These are phyloP conservation scores for Barbarea vulgaris DNA, from an alignment of 345 rosid genomes.

Conservation along the genomic window DNA sequence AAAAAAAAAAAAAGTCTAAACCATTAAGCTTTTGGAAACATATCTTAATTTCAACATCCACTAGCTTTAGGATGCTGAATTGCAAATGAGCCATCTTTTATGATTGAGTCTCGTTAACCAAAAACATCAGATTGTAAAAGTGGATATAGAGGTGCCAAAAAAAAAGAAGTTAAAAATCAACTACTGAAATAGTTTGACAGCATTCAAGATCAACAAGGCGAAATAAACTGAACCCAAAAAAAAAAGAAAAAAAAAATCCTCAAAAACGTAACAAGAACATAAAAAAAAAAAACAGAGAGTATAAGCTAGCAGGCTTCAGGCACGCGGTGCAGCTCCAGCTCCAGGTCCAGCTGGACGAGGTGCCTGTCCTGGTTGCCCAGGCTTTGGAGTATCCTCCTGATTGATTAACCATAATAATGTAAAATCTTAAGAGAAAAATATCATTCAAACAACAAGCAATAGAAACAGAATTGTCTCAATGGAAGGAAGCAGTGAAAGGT, in stretches of 20 bases:
- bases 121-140: neutral
- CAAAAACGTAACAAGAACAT: neutral
- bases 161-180: neutral
- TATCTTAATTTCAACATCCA: neutral
- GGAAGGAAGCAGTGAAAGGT: neutral
- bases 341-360: constrained; percentile 40
- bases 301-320: neutral
- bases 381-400: constrained; percentile 43
- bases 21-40: neutral
- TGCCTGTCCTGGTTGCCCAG: constrained; percentile 43
- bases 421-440: neutral
- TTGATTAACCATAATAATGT: neutral
- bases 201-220: neutral
- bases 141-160: neutral
- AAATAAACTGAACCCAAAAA: neutral
- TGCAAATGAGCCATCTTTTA: neutral
- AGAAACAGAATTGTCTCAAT: neutral
- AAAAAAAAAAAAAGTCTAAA: neutral
- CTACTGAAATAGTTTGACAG: constrained; percentile 2
- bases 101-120: neutral
- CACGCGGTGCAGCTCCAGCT: constrained; percentile 34
- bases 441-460: neutral
- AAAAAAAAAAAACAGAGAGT: too few species aligned
- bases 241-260: neutral
- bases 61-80: neutral